Evolutionary conservation across 2,329 filamentous ascomycete species (phyloP), one percentile per base, ranked within the genome.

Genomic region (Fusarium oxysporum): DNA sequence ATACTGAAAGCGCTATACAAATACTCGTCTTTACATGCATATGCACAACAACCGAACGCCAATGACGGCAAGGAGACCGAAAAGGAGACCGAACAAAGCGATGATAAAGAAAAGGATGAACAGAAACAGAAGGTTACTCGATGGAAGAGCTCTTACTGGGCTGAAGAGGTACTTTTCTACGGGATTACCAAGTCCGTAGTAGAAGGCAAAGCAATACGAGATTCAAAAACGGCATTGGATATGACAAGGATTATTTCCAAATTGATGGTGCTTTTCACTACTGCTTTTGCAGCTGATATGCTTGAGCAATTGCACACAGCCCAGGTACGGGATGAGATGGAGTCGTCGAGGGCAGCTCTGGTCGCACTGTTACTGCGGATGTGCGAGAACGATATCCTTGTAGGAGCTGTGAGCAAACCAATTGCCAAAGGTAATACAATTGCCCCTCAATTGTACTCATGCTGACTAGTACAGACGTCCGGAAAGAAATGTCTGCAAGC

Each of bases 151-250:
- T 91, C 89, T 2, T 90, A 89, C 71, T 84, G 84, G 67, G 81
- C 92, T 1, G 96, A 99, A 80, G 97, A 98, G 83, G 92, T 96
- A 56, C 93, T 98, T 82, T 92, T 98, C 78, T 97, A 97, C 81
- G 91, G 95, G 7, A 94, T 99, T 56, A 94, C 94, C 5, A 97
- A 97, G 82, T 93, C 92, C 1, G 95, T 98, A 56, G 92, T 86
- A 3, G 84, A 88, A 53, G 88, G 86, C 0, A 81, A 78, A 2
- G 85, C 84, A 3, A 87, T 90, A 53, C 82, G 79, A 63, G 83
- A 82, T 30, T 77, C 81, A 21, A 79, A 84, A 33, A 85, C 87
- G n/a, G 88, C 86, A 0, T 74, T 90, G 13, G 83, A 86, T 25
- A 79, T 90, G 41, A 84, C 86, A 30, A 81, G 81, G 59, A 80